These are phyloP conservation scores for Plasmodium adleri DNA, from an alignment of 169 alveolate genomes.

Conservation along the genomic window DNA sequence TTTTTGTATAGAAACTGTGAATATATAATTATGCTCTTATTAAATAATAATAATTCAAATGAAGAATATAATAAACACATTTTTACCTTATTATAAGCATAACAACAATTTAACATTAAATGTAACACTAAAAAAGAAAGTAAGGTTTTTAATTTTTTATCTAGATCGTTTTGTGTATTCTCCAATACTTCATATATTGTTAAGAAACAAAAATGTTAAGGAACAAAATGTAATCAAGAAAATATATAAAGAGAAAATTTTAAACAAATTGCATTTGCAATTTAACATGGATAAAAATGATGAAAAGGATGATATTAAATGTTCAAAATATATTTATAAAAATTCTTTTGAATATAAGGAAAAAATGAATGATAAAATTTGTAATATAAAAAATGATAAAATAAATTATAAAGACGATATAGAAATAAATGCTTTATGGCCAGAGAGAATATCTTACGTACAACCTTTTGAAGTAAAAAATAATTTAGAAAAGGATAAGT, in stretches of 20 bases:
- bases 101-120: conserved; percentile 44
- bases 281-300: not conserved
- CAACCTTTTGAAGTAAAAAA: conserved; percentile 54
- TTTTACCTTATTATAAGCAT: conserved; percentile 59
- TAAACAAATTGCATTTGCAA: conserved; percentile 5
- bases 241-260: conserved; percentile 6
- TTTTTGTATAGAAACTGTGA: not conserved
- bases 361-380: not conserved
- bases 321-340: not conserved
- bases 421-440: conserved; percentile 71
- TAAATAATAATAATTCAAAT: conserved; percentile 25
- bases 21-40: not conserved
- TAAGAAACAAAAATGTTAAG: conserved; percentile 20
- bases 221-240: conserved; percentile 53
- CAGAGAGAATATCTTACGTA: conserved; percentile 53
- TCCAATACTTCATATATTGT: conserved; percentile 30
- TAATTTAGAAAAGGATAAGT: conserved; percentile 27
- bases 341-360: not conserved
- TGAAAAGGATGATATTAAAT: not conserved
- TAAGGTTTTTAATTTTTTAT: conserved; percentile 39
- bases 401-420: not conserved
- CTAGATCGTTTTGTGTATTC: conserved; percentile 71
- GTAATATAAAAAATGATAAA: not conserved
- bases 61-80: conserved; percentile 40
- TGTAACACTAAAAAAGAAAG: conserved; percentile 51